Evolutionary conservation across 345 rosid genomes (phyloP).

Genomic region (Moricandia moricandioides): DNA sequence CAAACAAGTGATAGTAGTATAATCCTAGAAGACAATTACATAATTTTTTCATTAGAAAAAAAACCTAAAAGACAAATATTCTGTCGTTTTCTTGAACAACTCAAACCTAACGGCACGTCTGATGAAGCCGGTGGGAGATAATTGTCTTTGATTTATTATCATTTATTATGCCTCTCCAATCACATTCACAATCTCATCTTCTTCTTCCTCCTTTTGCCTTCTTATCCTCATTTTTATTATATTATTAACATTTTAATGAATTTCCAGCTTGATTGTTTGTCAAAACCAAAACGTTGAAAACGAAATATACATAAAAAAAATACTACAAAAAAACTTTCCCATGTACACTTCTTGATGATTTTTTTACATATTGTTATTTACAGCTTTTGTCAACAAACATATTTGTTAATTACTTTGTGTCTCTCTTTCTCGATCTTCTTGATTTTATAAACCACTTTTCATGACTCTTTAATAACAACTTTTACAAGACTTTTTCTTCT

Average conservation of each 20-base stretch:
- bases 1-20: not conserved
- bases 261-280: slow-evolving; percentile 36
- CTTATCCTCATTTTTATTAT: slow-evolving; percentile 22
- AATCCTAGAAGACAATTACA: not conserved
- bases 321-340: not conserved
- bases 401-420: slow-evolving; percentile 23
- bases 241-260: not conserved
- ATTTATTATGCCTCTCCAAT: slow-evolving; percentile 4
- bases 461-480: slow-evolving; percentile 7
- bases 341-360: slow-evolving; percentile 19
- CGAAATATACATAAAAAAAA: slow-evolving; percentile 7
- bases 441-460: not conserved
- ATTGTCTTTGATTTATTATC: slow-evolving; percentile 15
- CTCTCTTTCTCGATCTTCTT: slow-evolving; percentile 3
- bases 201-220: slow-evolving; percentile 2
- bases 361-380: slow-evolving; percentile 4
- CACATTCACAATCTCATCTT: slow-evolving; percentile 20
- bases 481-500: not conserved
- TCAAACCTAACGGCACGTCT: slow-evolving; percentile 34
- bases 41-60: no score
- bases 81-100: slow-evolving; percentile 25
- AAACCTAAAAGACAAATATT: slow-evolving; percentile 13
- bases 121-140: slow-evolving; percentile 32
- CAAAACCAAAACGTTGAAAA: slow-evolving; percentile 33
- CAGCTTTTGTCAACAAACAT: slow-evolving; percentile 35